These are phyloP conservation scores for Candida pini DNA, from an alignment of 805 yeast genomes.

Conservation along the genomic window DNA sequence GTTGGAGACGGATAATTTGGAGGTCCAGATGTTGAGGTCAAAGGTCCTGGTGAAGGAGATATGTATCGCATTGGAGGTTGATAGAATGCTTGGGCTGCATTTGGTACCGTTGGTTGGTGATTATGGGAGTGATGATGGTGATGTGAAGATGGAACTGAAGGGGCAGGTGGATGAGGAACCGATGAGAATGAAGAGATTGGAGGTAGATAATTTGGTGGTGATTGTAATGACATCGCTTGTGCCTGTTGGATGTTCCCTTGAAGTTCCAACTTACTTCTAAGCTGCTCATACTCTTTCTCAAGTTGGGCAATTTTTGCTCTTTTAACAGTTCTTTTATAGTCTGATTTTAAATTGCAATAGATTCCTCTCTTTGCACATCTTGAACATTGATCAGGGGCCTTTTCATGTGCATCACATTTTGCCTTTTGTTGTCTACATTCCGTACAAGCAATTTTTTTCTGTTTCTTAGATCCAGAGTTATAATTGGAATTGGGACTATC, in stretches of 20 bases:
- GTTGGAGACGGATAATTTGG: background rate
- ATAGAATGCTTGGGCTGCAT: background rate
- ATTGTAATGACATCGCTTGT: too few species aligned
- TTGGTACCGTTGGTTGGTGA: constrained; percentile 1
- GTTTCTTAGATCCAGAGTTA: too few species aligned
- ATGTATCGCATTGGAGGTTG: background rate
- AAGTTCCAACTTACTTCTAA: constrained; percentile 32
- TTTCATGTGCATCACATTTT: constrained; percentile 78
- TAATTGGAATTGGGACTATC: too few species aligned
- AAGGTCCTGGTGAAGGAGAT: background rate
- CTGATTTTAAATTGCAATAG: constrained; percentile 68
- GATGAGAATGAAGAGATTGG: constrained; percentile 12
- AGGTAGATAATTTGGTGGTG: constrained; percentile 9
- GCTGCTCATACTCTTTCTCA: constrained; percentile 71
- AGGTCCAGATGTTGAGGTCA: constrained; percentile 1
- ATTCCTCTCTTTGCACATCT: constrained; percentile 70
- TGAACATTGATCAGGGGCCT: constrained; percentile 74
- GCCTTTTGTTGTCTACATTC: constrained; percentile 96
- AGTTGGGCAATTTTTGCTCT: constrained; percentile 78
- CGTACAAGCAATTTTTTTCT: constrained; percentile 81
- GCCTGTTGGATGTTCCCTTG: constrained; percentile 4
- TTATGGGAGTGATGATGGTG: constrained; percentile 1
- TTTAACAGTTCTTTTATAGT: constrained; percentile 84
- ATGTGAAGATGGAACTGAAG: constrained; percentile 1
- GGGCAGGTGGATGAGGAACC: constrained; percentile 10